phyloP scores from a whole-genome alignment of 1,284 basidiomycete genomes.

The Ceratobasidium sp. region DNA sequence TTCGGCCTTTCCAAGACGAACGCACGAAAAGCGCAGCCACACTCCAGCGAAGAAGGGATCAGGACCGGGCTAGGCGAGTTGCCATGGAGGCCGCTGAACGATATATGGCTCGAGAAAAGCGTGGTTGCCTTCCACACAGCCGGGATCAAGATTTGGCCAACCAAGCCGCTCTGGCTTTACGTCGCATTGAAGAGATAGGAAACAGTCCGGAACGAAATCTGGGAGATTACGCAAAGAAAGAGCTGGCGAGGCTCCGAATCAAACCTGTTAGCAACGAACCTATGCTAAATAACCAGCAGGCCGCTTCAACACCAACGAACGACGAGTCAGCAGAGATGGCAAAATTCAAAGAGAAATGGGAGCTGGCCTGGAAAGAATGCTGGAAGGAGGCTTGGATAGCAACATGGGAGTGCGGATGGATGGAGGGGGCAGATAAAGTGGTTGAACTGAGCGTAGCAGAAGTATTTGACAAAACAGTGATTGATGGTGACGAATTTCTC shows the following conservation, averaged over 20 bases:
- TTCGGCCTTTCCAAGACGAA: neutral
- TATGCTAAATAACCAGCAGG: no score
- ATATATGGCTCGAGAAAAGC: no score
- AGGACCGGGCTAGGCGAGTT: neutral
- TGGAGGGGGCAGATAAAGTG: neutral
- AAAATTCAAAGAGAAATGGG: neutral
- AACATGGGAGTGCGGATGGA: neutral
- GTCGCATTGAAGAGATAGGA: neutral
- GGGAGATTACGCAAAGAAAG: neutral
- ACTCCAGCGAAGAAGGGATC: neutral
- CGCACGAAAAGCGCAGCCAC: neutral
- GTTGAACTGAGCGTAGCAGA: neutral
- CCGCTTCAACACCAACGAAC: no score
- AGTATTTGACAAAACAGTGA: neutral
- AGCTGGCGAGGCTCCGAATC: neutral
- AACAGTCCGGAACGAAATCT: neutral
- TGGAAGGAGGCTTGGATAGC: slow-evolving; percentile 5
- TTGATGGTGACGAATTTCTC: neutral
- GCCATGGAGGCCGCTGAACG: neutral
- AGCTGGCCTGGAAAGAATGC: neutral
- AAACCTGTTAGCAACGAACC: neutral
- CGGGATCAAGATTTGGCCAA: neutral
- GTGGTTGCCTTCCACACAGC: neutral
- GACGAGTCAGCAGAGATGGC: no score
- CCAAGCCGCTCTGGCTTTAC: neutral